These are phyloP conservation scores for Picea sitchensis DNA, from an alignment of 75 land plant genomes.

Conservation along the genomic window DNA sequence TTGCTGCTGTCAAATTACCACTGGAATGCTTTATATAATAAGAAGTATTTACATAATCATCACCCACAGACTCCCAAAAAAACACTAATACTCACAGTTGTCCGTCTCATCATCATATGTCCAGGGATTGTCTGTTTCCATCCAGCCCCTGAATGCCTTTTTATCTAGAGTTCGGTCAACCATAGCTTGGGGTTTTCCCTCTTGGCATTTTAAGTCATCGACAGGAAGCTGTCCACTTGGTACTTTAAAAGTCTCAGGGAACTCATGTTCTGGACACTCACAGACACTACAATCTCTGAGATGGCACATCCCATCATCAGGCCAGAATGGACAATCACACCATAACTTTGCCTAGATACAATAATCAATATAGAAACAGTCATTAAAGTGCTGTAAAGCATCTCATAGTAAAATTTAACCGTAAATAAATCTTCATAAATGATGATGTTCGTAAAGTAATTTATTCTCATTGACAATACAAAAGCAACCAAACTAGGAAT, in stretches of 20 bases:
- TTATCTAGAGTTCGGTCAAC: constrained; percentile 38
- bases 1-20: not conserved
- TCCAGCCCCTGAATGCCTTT: constrained; percentile 35
- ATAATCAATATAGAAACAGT: constrained; percentile 2
- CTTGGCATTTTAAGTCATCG: constrained; percentile 31
- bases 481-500: not conserved
- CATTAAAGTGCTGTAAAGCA: not conserved
- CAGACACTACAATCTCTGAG: constrained; percentile 51
- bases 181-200: constrained; percentile 31
- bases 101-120: constrained; percentile 39
- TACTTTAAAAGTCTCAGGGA: constrained; percentile 27
- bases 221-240: constrained; percentile 14
- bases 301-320: constrained; percentile 51
- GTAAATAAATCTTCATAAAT: not conserved
- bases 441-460: not conserved
- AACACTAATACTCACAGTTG: constrained; percentile 20
- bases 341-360: constrained; percentile 25
- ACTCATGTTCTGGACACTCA: constrained; percentile 49
- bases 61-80: not conserved
- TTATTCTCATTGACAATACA: not conserved
- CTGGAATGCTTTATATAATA: not conserved
- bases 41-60: not conserved
- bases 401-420: not conserved
- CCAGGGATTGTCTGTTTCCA: constrained; percentile 49
- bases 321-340: constrained; percentile 55